Conservation (phyloP, 2,329 filamentous ascomycete species). For the Fusarium sp. region DNA sequence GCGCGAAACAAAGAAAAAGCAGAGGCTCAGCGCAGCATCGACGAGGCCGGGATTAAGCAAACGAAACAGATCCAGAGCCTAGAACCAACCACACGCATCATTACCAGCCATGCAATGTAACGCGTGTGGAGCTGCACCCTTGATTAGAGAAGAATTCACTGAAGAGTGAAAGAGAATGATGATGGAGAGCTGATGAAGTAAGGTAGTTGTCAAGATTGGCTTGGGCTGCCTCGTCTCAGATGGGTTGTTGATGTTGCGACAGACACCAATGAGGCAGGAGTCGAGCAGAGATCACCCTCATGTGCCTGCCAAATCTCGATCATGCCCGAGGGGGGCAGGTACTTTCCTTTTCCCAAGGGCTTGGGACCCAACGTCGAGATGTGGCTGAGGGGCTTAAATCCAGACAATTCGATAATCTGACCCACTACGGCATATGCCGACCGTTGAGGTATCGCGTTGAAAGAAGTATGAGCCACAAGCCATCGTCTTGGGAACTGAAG, state of each 20-base stretch:
- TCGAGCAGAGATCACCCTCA: conserved; percentile 3
- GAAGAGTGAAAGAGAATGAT: not conserved
- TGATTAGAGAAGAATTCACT: conserved; percentile 12
- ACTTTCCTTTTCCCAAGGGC: conserved; percentile 25
- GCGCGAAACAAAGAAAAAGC: conserved; percentile 15
- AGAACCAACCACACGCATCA: conserved; percentile 22
- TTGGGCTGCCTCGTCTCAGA: conserved; percentile 1
- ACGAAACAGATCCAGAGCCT: conserved; percentile 35
- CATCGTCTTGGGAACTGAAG: no score
- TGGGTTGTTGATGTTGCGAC: not conserved
- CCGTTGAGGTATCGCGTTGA: conserved; percentile 14
- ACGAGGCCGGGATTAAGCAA: conserved; percentile 19
- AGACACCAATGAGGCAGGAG: not conserved
- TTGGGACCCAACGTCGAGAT: conserved; percentile 32
- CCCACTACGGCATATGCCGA: conserved; percentile 37
- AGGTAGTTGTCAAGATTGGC: not conserved
- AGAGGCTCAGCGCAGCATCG: conserved; percentile 17
- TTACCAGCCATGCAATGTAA: conserved; percentile 24
- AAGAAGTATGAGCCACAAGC: no score
- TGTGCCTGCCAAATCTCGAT: conserved; percentile 38
- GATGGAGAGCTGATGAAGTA: conserved; percentile 6
- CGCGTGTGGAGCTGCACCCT: conserved; percentile 20
- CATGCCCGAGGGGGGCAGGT: conserved; percentile 14
- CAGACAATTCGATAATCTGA: conserved; percentile 24
- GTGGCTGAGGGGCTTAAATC: conserved; percentile 37